These are phyloP conservation scores for Malus asiatica DNA, from an alignment of 306 rosid species.

Conservation along the genomic window DNA sequence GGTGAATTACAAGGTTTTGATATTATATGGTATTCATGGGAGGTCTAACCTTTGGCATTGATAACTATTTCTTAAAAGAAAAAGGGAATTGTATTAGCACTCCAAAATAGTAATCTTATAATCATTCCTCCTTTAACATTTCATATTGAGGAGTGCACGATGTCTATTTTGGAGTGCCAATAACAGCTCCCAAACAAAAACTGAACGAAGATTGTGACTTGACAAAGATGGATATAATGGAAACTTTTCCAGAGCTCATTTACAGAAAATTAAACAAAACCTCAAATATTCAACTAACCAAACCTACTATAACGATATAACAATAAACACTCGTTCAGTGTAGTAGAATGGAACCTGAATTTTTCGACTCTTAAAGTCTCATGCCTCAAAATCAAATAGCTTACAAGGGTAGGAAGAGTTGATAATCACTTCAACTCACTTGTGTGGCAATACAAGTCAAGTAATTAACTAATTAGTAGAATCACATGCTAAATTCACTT, in stretches of 20 bases:
- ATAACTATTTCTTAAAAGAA: background rate
- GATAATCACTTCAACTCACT: background rate
- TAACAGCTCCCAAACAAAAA: background rate
- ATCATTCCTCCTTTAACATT: background rate
- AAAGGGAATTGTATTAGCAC: no score
- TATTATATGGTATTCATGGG: no score
- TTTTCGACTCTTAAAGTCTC: background rate
- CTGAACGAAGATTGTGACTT: background rate
- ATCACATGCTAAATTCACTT: background rate
- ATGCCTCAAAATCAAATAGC: background rate
- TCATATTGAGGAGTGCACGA: background rate
- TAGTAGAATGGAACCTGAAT: background rate
- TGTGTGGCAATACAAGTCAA: no score
- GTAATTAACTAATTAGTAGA: no score
- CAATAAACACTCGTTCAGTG: background rate
- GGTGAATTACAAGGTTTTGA: no score
- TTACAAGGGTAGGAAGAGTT: background rate
- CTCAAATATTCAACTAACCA: background rate
- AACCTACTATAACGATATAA: background rate
- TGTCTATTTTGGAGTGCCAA: background rate
- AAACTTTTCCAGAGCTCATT: background rate
- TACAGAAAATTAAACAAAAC: background rate
- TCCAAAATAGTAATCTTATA: background rate
- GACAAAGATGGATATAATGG: background rate
- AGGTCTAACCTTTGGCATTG: background rate